Conservation (phyloP, 1,284 basidiomycete genomes). For the Ceratobasidium papillatum region DNA sequence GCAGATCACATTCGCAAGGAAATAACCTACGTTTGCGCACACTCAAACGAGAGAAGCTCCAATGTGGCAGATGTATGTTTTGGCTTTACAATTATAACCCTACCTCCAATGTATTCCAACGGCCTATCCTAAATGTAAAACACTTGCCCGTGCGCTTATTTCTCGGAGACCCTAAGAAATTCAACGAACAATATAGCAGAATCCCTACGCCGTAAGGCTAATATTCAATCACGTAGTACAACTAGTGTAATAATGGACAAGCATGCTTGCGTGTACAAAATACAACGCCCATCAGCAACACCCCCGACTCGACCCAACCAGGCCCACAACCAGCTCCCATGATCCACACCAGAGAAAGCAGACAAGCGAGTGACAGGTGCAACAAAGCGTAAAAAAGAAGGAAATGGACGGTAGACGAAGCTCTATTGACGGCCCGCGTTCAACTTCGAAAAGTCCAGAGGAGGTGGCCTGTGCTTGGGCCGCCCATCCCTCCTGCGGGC, state of each 20-base stretch:
- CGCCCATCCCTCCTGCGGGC: constrained; percentile 35
- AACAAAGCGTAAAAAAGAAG: constrained; percentile 9
- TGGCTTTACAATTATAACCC: constrained; percentile 29
- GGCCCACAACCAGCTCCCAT: constrained; percentile 33
- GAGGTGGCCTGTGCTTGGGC: constrained; percentile 34
- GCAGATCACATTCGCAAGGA: constrained; percentile 70
- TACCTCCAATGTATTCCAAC: constrained; percentile 6
- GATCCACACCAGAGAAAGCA: constrained; percentile 38
- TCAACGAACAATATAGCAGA: not conserved
- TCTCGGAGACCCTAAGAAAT: no score
- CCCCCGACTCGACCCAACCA: constrained; percentile 23
- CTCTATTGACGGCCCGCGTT: constrained; percentile 32
- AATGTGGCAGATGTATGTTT: not conserved
- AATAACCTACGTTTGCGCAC: constrained; percentile 51
- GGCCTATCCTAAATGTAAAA: constrained; percentile 17
- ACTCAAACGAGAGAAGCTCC: constrained; percentile 23
- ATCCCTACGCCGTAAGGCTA: constrained; percentile 2
- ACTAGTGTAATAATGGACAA: constrained; percentile 7
- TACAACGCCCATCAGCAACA: constrained; percentile 5
- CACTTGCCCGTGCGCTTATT: not conserved
- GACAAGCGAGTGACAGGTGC: constrained; percentile 32
- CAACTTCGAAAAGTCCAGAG: constrained; percentile 36
- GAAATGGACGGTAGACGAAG: not conserved
- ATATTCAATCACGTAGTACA: not conserved
- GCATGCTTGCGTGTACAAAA: constrained; percentile 1